A percentile compares a stretch with the other conserved stretches of the same genome.
Evolutionary conservation across 208 protist species (phyloP).

Genomic region (Strigomonas oncopelti): DNA sequence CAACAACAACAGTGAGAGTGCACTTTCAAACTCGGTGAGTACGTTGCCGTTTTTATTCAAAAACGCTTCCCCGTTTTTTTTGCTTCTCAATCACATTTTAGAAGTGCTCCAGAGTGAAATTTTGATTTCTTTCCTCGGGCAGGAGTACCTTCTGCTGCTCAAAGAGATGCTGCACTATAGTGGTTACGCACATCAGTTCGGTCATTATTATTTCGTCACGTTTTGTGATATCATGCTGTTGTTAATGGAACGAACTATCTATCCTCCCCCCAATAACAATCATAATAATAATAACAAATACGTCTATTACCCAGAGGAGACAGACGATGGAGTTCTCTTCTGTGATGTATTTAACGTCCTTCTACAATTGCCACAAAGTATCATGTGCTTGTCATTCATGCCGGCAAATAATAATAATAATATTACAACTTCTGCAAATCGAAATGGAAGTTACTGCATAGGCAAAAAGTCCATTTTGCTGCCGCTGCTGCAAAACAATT

Average conservation of each 20-base stretch:
- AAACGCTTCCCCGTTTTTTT: constrained; percentile 47
- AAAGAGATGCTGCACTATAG: constrained; percentile 38
- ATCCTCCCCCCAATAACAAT: too few species aligned
- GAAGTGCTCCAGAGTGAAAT: constrained; percentile 67
- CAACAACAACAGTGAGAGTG: too few species aligned
- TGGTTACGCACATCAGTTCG: constrained; percentile 51
- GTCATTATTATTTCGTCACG: constrained; percentile 29
- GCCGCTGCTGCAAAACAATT: too few species aligned
- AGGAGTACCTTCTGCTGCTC: constrained; percentile 60
- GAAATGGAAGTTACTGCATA: too few species aligned
- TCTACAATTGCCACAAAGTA: constrained; percentile 8
- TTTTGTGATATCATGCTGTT: constrained; percentile 32
- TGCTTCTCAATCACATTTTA: constrained; percentile 49
- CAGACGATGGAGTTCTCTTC: constrained; percentile 19
- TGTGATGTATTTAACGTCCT: constrained; percentile 19
- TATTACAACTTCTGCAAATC: not conserved
- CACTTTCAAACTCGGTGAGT: not conserved
- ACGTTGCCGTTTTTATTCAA: constrained; percentile 70
- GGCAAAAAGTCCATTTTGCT: too few species aligned
- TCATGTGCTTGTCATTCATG: not conserved
- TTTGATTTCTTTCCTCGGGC: constrained; percentile 42
- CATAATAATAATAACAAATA: too few species aligned
- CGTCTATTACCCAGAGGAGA: constrained; percentile 16
- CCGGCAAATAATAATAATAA: constrained; percentile 2
- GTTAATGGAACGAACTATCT: constrained; percentile 31